Conservation (phyloP, 164 flowering plant genomes). For the Piper longum region DNA sequence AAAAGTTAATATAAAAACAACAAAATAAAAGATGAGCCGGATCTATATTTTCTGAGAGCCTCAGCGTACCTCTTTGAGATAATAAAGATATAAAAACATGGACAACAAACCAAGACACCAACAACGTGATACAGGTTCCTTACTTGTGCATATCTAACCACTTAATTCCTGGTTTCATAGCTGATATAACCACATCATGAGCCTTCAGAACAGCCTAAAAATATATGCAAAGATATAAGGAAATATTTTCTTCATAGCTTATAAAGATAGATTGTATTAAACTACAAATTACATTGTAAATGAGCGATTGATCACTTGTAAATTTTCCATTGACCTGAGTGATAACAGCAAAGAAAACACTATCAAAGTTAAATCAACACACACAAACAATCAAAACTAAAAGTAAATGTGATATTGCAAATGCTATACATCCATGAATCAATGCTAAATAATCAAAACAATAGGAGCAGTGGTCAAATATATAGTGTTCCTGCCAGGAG, state of each 20-base stretch:
- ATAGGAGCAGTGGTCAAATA: too few species aligned
- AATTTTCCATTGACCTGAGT: conserved; percentile 93
- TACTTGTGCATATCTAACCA: conserved; percentile 98
- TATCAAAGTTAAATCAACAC: background rate
- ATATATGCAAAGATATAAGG: background rate
- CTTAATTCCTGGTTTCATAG: conserved; percentile 79
- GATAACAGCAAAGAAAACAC: too few species aligned
- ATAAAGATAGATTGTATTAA: background rate
- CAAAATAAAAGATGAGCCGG: too few species aligned
- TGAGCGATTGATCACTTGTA: conserved; percentile 51
- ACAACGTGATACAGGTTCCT: conserved; percentile 6
- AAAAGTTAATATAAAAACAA: too few species aligned
- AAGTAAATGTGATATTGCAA: background rate
- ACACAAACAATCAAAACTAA: background rate
- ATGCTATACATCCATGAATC: background rate
- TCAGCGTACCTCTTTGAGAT: too few species aligned
- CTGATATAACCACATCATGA: conserved; percentile 66
- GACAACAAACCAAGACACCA: too few species aligned
- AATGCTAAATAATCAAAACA: background rate
- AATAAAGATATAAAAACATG: too few species aligned
- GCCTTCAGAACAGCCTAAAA: conserved; percentile 88
- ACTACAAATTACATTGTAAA: conserved; percentile 59
- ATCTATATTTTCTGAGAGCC: too few species aligned
- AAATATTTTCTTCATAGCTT: background rate
- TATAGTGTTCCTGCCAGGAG: too few species aligned